phyloP scores from a whole-genome alignment of 345 rosid species.

The Aethionema arabicum region DNA sequence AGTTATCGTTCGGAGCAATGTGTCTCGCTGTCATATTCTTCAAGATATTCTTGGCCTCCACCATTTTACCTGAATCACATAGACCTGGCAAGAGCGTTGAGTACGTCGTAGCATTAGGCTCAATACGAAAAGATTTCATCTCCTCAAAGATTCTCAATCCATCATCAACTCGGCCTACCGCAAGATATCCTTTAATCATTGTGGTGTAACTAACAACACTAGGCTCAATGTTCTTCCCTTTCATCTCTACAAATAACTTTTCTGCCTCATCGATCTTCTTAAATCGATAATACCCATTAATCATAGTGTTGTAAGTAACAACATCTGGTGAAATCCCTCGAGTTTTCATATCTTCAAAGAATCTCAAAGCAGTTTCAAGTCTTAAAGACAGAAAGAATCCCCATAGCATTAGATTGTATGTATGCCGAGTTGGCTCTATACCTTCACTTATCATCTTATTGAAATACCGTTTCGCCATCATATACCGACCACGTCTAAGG shows the following conservation, averaged over 20 bases:
- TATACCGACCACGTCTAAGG: constrained; percentile 72
- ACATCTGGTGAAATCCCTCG: constrained; percentile 63
- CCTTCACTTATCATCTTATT: constrained; percentile 79
- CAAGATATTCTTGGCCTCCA: constrained; percentile 59
- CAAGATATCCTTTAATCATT: constrained; percentile 81
- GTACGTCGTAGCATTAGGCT: constrained; percentile 73
- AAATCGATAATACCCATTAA: constrained; percentile 67
- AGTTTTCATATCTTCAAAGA: constrained; percentile 74
- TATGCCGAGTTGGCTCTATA: constrained; percentile 68
- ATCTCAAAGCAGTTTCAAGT: constrained; percentile 66
- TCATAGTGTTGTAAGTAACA: constrained; percentile 77
- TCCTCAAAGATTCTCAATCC: constrained; percentile 74
- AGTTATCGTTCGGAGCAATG: constrained; percentile 70
- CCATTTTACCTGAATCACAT: constrained; percentile 66
- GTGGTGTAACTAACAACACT: constrained; percentile 78
- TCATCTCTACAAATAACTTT: constrained; percentile 85
- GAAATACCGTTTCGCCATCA: constrained; percentile 90
- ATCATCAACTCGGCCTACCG: constrained; percentile 56
- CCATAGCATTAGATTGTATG: constrained; percentile 83
- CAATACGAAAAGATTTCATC: constrained; percentile 67
- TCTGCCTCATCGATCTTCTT: constrained; percentile 81
- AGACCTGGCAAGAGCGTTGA: constrained; percentile 78
- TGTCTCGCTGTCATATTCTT: constrained; percentile 64
- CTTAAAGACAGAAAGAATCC: constrained; percentile 80
- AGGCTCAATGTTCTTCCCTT: constrained; percentile 62